Evolutionary conservation across 306 rosid genomes (phyloP).

Genomic region (Sicyos baderoa): DNA sequence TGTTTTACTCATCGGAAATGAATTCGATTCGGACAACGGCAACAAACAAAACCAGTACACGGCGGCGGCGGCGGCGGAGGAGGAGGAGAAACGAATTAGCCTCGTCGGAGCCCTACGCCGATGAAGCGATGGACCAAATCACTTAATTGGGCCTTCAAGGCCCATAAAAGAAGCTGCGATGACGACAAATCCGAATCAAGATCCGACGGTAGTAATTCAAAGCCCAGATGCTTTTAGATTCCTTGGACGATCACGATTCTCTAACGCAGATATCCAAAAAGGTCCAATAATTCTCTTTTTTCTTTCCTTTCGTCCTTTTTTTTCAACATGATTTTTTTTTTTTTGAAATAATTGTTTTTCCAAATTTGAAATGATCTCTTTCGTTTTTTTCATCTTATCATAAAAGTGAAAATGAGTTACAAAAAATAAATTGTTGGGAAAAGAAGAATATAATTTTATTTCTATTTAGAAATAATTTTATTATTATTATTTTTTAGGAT

Average conservation of each 20-base stretch:
- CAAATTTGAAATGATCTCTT: not conserved
- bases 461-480: too few relatives aligned
- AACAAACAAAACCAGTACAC: conserved; percentile 11
- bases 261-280: not conserved
- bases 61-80: conserved; percentile 6
- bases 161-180: too few relatives aligned
- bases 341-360: too few relatives aligned
- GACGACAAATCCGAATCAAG: not conserved
- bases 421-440: not conserved
- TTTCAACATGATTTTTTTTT: too few relatives aligned
- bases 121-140: not conserved
- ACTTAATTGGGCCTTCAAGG: not conserved
- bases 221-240: not conserved
- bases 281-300: not conserved
- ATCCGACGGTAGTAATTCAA: not conserved
- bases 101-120: not conserved
- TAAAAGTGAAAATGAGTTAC: too few relatives aligned
- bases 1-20: not conserved
- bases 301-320: not conserved
- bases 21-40: not conserved
- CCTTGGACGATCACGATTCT: conserved; percentile 11
- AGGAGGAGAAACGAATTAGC: not conserved
- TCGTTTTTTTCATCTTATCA: not conserved
- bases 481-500: too few relatives aligned
- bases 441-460: too few relatives aligned